Conservation (phyloP, 2,329 filamentous ascomycete genomes). For the Cytospora schulzeri region DNA sequence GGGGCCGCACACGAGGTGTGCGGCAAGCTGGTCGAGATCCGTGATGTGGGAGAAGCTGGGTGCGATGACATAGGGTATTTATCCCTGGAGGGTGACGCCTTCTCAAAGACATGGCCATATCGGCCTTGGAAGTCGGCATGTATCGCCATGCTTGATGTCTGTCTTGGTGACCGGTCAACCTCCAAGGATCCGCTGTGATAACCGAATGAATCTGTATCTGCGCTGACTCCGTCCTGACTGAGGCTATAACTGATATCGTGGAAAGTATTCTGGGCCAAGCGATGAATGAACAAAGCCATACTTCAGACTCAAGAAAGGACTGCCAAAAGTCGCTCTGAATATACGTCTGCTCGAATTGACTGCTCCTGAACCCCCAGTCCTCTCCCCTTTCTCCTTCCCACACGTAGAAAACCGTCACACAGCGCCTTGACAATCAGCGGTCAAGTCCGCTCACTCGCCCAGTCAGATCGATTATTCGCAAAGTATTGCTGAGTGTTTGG, state of each 20-base stretch:
- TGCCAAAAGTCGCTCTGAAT: neutral
- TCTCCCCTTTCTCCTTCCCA: neutral
- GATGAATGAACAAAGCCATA: slow-evolving; percentile 12
- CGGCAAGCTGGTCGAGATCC: neutral
- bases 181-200: neutral
- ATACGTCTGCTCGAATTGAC: neutral
- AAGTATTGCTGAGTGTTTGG: neutral
- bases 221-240: neutral
- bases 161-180: neutral
- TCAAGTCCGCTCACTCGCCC: neutral
- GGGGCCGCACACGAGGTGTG: neutral
- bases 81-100: slow-evolving; percentile 4
- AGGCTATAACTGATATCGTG: neutral
- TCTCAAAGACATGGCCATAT: slow-evolving; percentile 6
- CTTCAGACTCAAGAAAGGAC: neutral
- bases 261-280: neutral
- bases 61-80: neutral
- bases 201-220: neutral
- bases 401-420: neutral
- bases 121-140: slow-evolving; percentile 8
- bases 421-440: neutral
- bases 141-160: slow-evolving; percentile 9
- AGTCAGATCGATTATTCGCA: neutral
- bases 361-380: neutral
- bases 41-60: neutral